Evolutionary conservation across 2,329 filamentous ascomycete species (phyloP), one percentile per base, ranked within the genome.

Genomic region (Gnomoniopsis smithogilvyi): DNA sequence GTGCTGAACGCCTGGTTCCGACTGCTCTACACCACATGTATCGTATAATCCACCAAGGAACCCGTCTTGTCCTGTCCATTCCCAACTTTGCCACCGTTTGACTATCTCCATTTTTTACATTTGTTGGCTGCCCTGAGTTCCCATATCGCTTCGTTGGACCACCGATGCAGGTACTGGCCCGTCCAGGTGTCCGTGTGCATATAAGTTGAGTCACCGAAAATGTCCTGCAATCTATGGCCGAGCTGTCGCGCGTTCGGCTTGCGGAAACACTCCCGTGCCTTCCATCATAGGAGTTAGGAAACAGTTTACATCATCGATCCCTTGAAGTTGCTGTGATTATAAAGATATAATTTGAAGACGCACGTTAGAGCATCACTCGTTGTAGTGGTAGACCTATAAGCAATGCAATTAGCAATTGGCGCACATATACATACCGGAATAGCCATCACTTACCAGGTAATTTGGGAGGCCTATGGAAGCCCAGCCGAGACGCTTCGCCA

Each of bases 401-500:
- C 6, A 52, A 19, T 17, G 11, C 6, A 1, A 8, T 54, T 26
- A 47, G 45, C 21, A 12, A 8, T 26, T 8, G 21, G 15, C 8
- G 19, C 17, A 36, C 26, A 24, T 21, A 43, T 0, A 30, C 17
- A 11, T 1, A 34, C 1, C 14, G 3, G 22, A 50, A 24, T 17
- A 76, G 10, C 3, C 55, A 33, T 34, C 46, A 14, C 85, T 72
- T 76, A 97, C 95, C 81, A 94, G 93, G 77, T 99, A 99, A 77
- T 98, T 96, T 46, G 95, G 95, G 69, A 98, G 77, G n/a, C 95
- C 95, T 66, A 83, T 92, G 60, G 90, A 84, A 62, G 88, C 82
- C 87, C 92, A 97, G 51, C 92, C 92, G 69, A 99, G 74, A 64
- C 95, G 81, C 72, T 85, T 89, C 14, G 93, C 93, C 95, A 99